phyloP scores from a whole-genome alignment of 371 early-diverging fungal genomes.

The Rhizomucor miehei region DNA sequence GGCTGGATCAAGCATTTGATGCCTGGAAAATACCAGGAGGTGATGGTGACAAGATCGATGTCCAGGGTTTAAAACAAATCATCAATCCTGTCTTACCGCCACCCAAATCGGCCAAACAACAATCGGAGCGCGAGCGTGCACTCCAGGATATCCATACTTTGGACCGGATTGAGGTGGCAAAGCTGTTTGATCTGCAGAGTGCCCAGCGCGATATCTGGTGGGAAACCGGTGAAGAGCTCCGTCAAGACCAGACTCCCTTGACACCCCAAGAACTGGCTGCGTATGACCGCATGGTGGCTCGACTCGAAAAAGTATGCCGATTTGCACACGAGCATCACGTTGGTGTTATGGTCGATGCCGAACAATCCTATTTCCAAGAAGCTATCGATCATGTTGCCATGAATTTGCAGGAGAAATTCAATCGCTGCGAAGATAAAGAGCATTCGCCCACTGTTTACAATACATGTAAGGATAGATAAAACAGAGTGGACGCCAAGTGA shows the following conservation, averaged over 20 bases:
- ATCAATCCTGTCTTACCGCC: conserved; percentile 23
- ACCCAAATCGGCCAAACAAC: conserved; percentile 19
- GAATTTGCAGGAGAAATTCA: conserved; percentile 65
- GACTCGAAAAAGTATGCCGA: conserved; percentile 62
- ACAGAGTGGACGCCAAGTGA: background rate
- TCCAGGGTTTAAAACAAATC: conserved; percentile 23
- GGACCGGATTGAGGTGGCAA: conserved; percentile 30
- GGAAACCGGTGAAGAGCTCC: conserved; percentile 7
- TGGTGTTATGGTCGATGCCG: conserved; percentile 91
- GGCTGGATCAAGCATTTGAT: conserved; percentile 40
- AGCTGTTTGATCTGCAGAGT: conserved; percentile 32
- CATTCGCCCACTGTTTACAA: conserved; percentile 76
- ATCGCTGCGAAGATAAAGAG: conserved; percentile 39
- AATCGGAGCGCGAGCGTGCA: conserved; percentile 15
- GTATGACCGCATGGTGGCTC: conserved; percentile 64
- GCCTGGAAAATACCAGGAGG: conserved; percentile 21
- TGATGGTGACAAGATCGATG: conserved; percentile 21
- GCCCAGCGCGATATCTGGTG: conserved; percentile 42
- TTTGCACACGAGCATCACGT: conserved; percentile 65
- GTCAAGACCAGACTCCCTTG: conserved; percentile 9
- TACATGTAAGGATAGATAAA: conserved; percentile 55
- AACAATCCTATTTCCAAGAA: conserved; percentile 92
- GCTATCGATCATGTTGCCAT: conserved; percentile 87
- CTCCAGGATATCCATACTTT: conserved; percentile 15
- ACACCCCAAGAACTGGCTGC: conserved; percentile 63